phyloP scores from a whole-genome alignment of 2,329 filamentous ascomycete genomes.

The Leptoxyphium fumago region DNA sequence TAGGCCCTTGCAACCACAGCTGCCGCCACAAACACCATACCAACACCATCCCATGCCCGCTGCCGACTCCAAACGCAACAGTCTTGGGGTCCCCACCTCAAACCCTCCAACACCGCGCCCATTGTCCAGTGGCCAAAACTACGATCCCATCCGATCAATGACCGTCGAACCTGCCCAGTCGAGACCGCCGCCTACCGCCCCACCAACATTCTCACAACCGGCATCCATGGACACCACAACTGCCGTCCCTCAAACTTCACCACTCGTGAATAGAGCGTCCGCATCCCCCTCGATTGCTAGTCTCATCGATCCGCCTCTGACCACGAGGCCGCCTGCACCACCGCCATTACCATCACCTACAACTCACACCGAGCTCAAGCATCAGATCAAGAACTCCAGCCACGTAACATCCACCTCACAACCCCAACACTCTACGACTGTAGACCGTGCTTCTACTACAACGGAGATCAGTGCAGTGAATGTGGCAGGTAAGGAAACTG shows the following conservation, averaged over 20 bases:
- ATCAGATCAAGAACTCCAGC: not conserved
- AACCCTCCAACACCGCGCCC: slow-evolving; percentile 33
- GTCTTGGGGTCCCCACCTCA: slow-evolving; percentile 21
- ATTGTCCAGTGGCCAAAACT: slow-evolving; percentile 63
- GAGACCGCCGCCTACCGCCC: slow-evolving; percentile 5
- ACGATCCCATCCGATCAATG: slow-evolving; percentile 65
- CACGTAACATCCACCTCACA: not conserved
- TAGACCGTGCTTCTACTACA: slow-evolving; percentile 3
- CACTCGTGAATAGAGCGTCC: slow-evolving; percentile 53
- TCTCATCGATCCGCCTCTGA: slow-evolving; percentile 57
- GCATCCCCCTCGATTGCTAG: slow-evolving; percentile 85
- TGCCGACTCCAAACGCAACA: slow-evolving; percentile 11
- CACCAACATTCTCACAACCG: not conserved
- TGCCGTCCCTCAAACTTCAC: slow-evolving; percentile 23
- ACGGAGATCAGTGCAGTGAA: too few species aligned
- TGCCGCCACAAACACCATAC: slow-evolving; percentile 10
- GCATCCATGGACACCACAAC: not conserved
- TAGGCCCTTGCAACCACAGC: slow-evolving; percentile 3
- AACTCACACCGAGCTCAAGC: slow-evolving; percentile 9
- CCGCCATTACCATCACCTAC: slow-evolving; percentile 10
- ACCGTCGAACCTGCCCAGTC: slow-evolving; percentile 26
- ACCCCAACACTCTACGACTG: slow-evolving; percentile 2
- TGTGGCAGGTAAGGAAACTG: too few species aligned
- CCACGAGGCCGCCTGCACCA: slow-evolving; percentile 22
- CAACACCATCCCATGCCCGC: slow-evolving; percentile 1